A percentile compares a stretch with the other conserved stretches of the same genome.
These are phyloP conservation scores for Planoprotostelium fungivorum DNA, from an alignment of 78 protist species.

Conservation along the genomic window DNA sequence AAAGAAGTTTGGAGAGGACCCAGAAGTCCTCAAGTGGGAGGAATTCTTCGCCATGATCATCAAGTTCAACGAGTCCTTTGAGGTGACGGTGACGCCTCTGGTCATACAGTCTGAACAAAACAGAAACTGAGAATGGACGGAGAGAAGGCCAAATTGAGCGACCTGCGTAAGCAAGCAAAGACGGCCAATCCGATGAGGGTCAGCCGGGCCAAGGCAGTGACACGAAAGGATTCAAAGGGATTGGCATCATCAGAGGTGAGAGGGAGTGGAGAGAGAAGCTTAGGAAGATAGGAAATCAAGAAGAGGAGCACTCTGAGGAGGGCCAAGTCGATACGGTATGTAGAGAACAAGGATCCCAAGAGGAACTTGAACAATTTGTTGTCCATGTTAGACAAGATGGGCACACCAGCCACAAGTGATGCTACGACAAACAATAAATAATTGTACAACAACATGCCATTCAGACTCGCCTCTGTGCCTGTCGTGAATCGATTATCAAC, in stretches of 20 bases:
- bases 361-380: neutral
- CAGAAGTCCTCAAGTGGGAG: neutral
- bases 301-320: neutral
- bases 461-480: too few relatives aligned
- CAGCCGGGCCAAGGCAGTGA: neutral
- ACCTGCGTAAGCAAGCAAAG: neutral
- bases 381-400: neutral
- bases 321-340: neutral
- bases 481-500: too few relatives aligned
- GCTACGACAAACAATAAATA: too few relatives aligned
- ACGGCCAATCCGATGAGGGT: neutral
- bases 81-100: neutral
- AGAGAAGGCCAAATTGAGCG: neutral
- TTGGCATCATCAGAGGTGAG: neutral
- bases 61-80: neutral
- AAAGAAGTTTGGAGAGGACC: neutral
- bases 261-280: neutral
- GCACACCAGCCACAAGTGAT: too few relatives aligned
- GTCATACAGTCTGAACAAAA: neutral
- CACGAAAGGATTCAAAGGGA: too few relatives aligned
- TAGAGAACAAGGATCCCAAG: neutral
- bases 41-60: neutral
- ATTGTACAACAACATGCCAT: too few relatives aligned
- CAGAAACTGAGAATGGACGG: neutral
- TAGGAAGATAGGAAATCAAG: neutral